Evolutionary conservation across 2,329 filamentous ascomycete species (phyloP).

Genomic region (Teratosphaeriaceae sp.): DNA sequence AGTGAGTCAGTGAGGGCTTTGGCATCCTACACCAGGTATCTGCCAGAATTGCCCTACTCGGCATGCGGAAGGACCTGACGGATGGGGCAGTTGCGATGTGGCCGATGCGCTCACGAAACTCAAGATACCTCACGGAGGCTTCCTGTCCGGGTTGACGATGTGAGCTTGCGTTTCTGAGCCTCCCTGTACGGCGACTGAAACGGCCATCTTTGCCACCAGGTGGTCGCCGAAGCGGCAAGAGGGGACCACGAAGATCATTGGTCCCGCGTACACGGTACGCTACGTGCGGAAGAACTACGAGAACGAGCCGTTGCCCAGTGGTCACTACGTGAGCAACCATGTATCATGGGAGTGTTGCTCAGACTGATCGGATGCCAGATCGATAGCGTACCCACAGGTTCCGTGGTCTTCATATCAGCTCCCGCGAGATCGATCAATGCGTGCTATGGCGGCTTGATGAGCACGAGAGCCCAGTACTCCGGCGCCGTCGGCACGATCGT

Average conservation of each 20-base stretch:
- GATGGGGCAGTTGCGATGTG: slow-evolving; percentile 43
- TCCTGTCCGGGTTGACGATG: slow-evolving; percentile 48
- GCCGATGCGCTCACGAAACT: slow-evolving; percentile 49
- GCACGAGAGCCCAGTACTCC: slow-evolving; percentile 38
- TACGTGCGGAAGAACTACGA: slow-evolving; percentile 45
- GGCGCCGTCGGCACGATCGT: slow-evolving; percentile 46
- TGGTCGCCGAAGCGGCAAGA: slow-evolving; percentile 46
- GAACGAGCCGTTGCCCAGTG: slow-evolving; percentile 36
- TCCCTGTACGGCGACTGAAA: background rate
- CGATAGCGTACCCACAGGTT: slow-evolving; percentile 41
- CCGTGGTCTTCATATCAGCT: slow-evolving; percentile 47
- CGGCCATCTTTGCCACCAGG: background rate
- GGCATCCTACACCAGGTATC: background rate
- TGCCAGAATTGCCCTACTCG: background rate
- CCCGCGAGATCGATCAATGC: slow-evolving; percentile 43
- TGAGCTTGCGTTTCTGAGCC: slow-evolving; percentile 17
- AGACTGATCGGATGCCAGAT: slow-evolving; percentile 32
- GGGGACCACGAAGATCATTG: slow-evolving; percentile 47
- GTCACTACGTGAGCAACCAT: slow-evolving; percentile 39
- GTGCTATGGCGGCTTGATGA: slow-evolving; percentile 51
- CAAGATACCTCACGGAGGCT: slow-evolving; percentile 42
- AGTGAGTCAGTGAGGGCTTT: background rate
- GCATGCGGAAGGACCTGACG: background rate
- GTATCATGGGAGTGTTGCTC: no score
- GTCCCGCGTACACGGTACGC: slow-evolving; percentile 50